These are phyloP conservation scores for Blastobotrys petasosporus DNA, from an alignment of 1,139 yeast genomes.

Conservation along the genomic window DNA sequence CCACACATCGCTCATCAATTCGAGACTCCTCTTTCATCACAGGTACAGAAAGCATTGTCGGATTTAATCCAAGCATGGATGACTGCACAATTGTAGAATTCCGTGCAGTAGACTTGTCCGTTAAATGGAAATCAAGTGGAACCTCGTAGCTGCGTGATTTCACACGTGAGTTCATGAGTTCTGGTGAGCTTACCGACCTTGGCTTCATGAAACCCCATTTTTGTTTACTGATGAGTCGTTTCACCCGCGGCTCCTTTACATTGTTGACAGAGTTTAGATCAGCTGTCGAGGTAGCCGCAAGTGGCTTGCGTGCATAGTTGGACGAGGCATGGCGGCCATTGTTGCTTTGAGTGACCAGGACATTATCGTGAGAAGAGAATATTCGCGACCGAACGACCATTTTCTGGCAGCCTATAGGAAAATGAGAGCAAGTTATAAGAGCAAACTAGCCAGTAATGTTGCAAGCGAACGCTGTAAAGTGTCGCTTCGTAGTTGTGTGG, in stretches of 20 bases:
- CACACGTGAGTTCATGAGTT: background rate
- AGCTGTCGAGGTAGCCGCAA: conserved; percentile 9
- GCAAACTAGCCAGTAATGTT: no score
- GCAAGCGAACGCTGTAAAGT: no score
- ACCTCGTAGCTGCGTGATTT: background rate
- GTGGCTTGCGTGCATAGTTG: conserved; percentile 3
- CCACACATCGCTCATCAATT: background rate
- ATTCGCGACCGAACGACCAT: conserved; percentile 2
- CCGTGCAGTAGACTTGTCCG: no score
- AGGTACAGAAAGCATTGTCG: no score
- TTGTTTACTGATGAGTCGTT: conserved; percentile 9
- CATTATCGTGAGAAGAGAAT: conserved; percentile 3
- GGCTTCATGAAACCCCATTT: conserved; percentile 8
- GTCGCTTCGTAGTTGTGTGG: no score
- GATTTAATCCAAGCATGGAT: no score
- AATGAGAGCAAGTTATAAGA: no score
- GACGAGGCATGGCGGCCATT: background rate
- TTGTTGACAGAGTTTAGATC: conserved; percentile 11
- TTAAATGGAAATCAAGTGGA: background rate
- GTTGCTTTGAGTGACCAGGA: background rate
- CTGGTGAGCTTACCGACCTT: conserved; percentile 10
- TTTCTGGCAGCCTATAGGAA: background rate
- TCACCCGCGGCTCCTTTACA: conserved; percentile 3
- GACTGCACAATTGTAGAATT: no score
- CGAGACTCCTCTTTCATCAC: no score